Base-by-base conservation (phyloP, 495 filamentous ascomycete genomes). In the Podospora comata region DNA sequence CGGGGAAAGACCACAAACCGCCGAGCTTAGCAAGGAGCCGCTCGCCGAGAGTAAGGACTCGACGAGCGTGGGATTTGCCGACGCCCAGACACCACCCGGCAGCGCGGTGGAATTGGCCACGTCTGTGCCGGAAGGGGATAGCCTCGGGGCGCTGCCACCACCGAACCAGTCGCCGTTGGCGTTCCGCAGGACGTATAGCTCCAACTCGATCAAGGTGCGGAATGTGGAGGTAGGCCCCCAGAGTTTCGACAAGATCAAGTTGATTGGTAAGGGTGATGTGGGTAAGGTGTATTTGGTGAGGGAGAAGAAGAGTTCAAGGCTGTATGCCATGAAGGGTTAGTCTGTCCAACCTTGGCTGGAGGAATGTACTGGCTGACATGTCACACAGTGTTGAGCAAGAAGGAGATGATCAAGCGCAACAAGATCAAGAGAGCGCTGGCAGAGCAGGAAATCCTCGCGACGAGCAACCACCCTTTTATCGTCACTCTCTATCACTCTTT, bases 331-430 rank as follows among this genome's bases (percentile, higher is more conserved):
- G 95, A 99, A 99, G 80, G 96, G 95, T 98, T 59, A 55, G 44
- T 66, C 27, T 62, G 27, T 61, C 39, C 54, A 20, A 60, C 39
- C 16, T 63, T 20, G 56, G 15, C 7, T 34, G 9, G 34, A 26
- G 6, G 55, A 28, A 20, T 26, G 9, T 61, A 0, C 26, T 30
- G 30, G 73, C 80, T 86, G 68, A 85, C 75, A 67, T 70, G 67
- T 58, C 53, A 20, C 53, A 26, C 76, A 99, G 95, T 99, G 11
- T 73, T 99, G 81, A 98, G 93, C 85, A 99, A 99, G 81, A 97
- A 97, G 84, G 95, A 99, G 82, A 99, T 99, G 95, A 99, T 99
- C 82, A 99, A 99, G 84, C 90, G 95, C 39, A 99, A 99, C 81
- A 99, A 99, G 86, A 99, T 99, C 84, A 99, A 99, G 84, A 89